Conservation (phyloP, 2,329 filamentous ascomycete species). For the Aspergillus jensenii region DNA sequence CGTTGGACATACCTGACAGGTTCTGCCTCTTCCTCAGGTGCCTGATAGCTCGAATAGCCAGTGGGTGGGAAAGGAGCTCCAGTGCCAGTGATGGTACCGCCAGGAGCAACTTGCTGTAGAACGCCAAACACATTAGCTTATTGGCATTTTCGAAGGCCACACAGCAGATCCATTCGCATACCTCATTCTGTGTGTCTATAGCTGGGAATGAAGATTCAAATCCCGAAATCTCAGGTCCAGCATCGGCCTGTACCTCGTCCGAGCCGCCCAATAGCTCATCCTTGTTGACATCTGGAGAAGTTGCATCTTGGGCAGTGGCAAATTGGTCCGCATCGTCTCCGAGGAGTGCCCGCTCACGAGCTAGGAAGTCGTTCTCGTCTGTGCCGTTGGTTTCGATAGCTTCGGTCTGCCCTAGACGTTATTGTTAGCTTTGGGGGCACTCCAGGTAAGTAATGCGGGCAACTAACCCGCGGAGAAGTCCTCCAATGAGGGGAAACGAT, state of each 20-base stretch:
- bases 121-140: slow-evolving; percentile 15
- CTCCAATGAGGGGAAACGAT: slow-evolving; percentile 76
- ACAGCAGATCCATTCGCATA: slow-evolving; percentile 37
- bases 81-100: slow-evolving; percentile 76
- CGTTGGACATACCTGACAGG: slow-evolving; percentile 62
- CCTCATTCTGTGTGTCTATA: slow-evolving; percentile 71
- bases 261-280: slow-evolving; percentile 70
- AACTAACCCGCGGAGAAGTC: slow-evolving; percentile 66
- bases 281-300: slow-evolving; percentile 62
- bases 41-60: slow-evolving; percentile 54
- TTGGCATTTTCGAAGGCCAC: not conserved
- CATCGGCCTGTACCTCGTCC: slow-evolving; percentile 27
- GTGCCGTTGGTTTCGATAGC: slow-evolving; percentile 33
- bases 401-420: slow-evolving; percentile 34
- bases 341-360: slow-evolving; percentile 83
- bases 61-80: slow-evolving; percentile 56
- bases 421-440: slow-evolving; percentile 27
- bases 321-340: slow-evolving; percentile 95
- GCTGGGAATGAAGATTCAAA: slow-evolving; percentile 94
- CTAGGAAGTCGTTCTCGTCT: slow-evolving; percentile 82
- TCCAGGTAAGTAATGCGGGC: slow-evolving; percentile 19
- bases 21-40: slow-evolving; percentile 78
- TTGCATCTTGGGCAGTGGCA: slow-evolving; percentile 68
- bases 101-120: slow-evolving; percentile 67
- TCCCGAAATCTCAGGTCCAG: slow-evolving; percentile 48